Evolutionary conservation across 805 yeast species (phyloP).

Genomic region (Monosporozyma aerobia): DNA sequence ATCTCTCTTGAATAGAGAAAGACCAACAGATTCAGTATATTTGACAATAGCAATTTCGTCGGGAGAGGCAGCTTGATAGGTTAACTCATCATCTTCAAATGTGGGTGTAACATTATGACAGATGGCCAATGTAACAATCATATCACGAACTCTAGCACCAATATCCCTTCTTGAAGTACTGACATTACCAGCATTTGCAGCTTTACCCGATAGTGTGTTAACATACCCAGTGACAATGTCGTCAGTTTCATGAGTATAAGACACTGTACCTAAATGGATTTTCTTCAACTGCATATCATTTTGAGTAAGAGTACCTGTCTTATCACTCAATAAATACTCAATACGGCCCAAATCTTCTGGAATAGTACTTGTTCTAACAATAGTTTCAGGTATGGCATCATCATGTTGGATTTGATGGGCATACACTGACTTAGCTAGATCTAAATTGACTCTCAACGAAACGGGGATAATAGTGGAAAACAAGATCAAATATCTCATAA

Average conservation of each 20-base stretch:
- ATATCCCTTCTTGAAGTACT: constrained; percentile 53
- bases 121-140: constrained; percentile 75
- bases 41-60: constrained; percentile 96
- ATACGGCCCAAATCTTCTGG: constrained; percentile 97
- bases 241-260: constrained; percentile 86
- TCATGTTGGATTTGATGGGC: constrained; percentile 94
- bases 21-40: constrained; percentile 80
- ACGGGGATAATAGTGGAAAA: constrained; percentile 96
- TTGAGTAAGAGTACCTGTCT: constrained; percentile 95
- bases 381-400: constrained; percentile 65
- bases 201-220: constrained; percentile 20
- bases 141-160: constrained; percentile 66
- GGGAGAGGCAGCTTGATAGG: constrained; percentile 97
- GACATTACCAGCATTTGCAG: constrained; percentile 6
- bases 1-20: constrained; percentile 73
- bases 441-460: constrained; percentile 85
- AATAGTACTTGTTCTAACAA: constrained; percentile 93
- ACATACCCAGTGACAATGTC: constrained; percentile 77
- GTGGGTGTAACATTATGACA: constrained; percentile 98
- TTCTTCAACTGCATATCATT: constrained; percentile 96
- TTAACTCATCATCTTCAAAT: constrained; percentile 59
- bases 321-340: constrained; percentile 85
- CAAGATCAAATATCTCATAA: constrained; percentile 81
- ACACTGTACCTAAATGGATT: constrained; percentile 83
- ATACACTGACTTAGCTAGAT: constrained; percentile 90